Conservation (phyloP, 2,329 filamentous ascomycete genomes). For the Penicillium decumbens region DNA sequence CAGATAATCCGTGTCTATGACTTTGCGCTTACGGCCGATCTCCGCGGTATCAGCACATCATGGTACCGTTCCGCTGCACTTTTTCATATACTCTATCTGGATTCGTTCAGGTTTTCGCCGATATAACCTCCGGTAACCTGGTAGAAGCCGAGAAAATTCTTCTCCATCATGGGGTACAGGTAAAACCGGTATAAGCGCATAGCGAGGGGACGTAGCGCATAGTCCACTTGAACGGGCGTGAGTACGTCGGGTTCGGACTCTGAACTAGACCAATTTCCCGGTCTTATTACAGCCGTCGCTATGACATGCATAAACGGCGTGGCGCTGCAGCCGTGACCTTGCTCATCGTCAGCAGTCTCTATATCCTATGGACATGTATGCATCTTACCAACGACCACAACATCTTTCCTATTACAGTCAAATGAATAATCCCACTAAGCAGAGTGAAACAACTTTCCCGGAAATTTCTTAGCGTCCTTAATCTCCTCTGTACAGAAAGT, state of each 20-base stretch:
- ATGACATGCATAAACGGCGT: slow-evolving; percentile 48
- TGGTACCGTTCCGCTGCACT: slow-evolving; percentile 43
- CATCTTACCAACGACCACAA: slow-evolving; percentile 38
- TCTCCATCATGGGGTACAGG: slow-evolving; percentile 44
- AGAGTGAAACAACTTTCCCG: too few relatives aligned
- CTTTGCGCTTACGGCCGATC: slow-evolving; percentile 48
- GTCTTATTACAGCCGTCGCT: slow-evolving; percentile 34
- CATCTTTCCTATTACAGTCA: slow-evolving; percentile 36
- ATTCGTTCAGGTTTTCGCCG: slow-evolving; percentile 36
- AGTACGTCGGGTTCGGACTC: slow-evolving; percentile 44
- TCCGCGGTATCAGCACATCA: slow-evolving; percentile 44
- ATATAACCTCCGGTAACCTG: slow-evolving; percentile 23
- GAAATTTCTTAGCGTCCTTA: too few relatives aligned
- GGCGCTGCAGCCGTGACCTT: slow-evolving; percentile 47
- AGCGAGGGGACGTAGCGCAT: slow-evolving; percentile 46
- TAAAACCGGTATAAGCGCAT: slow-evolving; percentile 45
- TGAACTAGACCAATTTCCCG: slow-evolving; percentile 46
- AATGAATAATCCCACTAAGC: slow-evolving; percentile 37
- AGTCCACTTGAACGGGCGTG: slow-evolving; percentile 38
- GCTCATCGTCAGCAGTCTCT: not conserved
- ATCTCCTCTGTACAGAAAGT: too few relatives aligned
- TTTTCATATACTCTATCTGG: slow-evolving; percentile 43
- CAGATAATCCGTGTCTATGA: slow-evolving; percentile 49
- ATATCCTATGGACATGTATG: not conserved
- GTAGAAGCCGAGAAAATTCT: slow-evolving; percentile 42